phyloP scores from a whole-genome alignment of 2,329 filamentous ascomycete species.

The Corinectria fuckeliana region DNA sequence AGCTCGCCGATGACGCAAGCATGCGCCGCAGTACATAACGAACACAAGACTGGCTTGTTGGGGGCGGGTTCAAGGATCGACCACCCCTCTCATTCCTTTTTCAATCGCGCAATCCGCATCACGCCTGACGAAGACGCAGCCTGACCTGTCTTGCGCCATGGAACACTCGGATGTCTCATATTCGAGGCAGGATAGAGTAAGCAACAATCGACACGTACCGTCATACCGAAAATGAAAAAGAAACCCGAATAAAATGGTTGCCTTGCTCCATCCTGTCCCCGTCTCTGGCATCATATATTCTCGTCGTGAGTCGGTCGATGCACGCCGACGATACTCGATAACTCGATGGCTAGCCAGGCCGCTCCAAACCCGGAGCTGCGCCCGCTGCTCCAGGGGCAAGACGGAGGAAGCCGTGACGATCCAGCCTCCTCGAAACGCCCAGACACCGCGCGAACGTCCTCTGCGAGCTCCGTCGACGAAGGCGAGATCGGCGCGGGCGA shows the following conservation, averaged over 20 bases:
- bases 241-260: neutral
- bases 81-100: neutral
- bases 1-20: neutral
- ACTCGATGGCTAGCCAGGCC: constrained; percentile 6
- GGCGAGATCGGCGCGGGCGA: neutral
- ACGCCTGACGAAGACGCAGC: constrained; percentile 26
- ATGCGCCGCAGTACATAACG: neutral
- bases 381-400: constrained; percentile 18
- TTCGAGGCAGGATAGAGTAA: neutral
- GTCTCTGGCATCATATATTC: neutral
- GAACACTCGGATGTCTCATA: constrained; percentile 12
- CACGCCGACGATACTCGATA: neutral
- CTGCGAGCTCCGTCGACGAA: constrained; percentile 19
- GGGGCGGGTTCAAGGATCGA: neutral
- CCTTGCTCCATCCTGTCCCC: neutral
- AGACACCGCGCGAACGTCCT: neutral
- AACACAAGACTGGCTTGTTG: neutral
- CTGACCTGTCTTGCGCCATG: constrained; percentile 20
- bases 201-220: no score
- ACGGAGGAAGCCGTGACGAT: neutral
- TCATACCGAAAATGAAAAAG: no score
- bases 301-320: neutral
- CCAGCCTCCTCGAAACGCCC: constrained; percentile 1
- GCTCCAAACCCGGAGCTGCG: constrained; percentile 2
- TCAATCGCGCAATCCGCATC: constrained; percentile 33